Percentiles rank a stretch among this genome's conserved stretches.
phyloP scores from a whole-genome alignment of 495 filamentous ascomycete species.

The Penicillium chermesinum region DNA sequence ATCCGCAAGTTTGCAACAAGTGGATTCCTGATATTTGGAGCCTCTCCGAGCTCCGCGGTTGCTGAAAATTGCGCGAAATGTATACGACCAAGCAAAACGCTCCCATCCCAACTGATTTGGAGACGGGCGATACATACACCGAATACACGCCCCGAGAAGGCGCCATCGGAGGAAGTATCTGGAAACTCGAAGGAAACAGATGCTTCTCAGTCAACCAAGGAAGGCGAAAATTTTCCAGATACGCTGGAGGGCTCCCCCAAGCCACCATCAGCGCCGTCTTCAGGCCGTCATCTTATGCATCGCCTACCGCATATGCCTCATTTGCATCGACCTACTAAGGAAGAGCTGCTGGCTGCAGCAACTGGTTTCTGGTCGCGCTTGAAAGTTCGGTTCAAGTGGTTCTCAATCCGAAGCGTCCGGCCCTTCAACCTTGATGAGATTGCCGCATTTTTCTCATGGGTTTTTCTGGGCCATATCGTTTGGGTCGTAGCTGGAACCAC shows the following conservation, averaged over 20 bases:
- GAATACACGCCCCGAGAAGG: conserved; percentile 14
- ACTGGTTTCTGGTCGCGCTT: conserved; percentile 90
- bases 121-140: conserved; percentile 35
- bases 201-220: conserved; percentile 5
- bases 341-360: conserved; percentile 86
- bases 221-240: conserved; percentile 6
- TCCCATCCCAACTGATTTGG: conserved; percentile 27
- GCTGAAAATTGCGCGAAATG: conserved; percentile 34
- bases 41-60: conserved; percentile 30
- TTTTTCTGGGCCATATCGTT: conserved; percentile 84
- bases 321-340: conserved; percentile 81
- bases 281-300: conserved; percentile 49
- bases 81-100: conserved; percentile 27
- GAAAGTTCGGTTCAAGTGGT: conserved; percentile 94
- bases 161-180: conserved; percentile 6
- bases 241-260: conserved; percentile 3
- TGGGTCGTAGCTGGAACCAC: conserved; percentile 96
- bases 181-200: conserved; percentile 11
- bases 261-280: conserved; percentile 10
- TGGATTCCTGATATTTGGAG: conserved; percentile 30
- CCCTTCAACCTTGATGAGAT: conserved; percentile 96
- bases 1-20: conserved; percentile 38
- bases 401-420: conserved; percentile 88
- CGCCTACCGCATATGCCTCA: conserved; percentile 66
- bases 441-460: conserved; percentile 91